Evolutionary conservation across 2,329 filamentous ascomycete species (phyloP).

Genomic region (Plectosphaerella sp.): DNA sequence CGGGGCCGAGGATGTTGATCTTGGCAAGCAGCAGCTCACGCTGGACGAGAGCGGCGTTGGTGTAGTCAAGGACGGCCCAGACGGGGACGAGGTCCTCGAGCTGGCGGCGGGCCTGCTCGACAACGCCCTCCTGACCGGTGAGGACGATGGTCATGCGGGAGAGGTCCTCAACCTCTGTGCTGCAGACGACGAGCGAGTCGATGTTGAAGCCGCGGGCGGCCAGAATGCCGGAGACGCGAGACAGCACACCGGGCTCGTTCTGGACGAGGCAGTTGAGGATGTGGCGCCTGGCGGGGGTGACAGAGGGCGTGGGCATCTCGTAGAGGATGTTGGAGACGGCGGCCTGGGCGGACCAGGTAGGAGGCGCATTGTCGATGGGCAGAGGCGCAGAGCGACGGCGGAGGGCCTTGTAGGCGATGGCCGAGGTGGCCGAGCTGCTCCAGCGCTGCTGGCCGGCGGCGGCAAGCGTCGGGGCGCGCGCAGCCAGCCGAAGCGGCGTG

Average conservation of each 20-base stretch:
- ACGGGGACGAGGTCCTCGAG: slow-evolving; percentile 95
- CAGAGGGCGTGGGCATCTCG: slow-evolving; percentile 85
- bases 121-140: slow-evolving; percentile 91
- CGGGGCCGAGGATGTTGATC: slow-evolving; percentile 91
- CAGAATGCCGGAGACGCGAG: slow-evolving; percentile 91
- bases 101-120: slow-evolving; percentile 93
- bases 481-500: slow-evolving; percentile 32
- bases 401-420: slow-evolving; percentile 94
- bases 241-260: slow-evolving; percentile 96
- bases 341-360: slow-evolving; percentile 84
- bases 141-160: slow-evolving; percentile 99
- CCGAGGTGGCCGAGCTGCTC: slow-evolving; percentile 75
- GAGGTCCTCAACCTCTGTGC: slow-evolving; percentile 93
- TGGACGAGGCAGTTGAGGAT: slow-evolving; percentile 98
- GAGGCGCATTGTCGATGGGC: slow-evolving; percentile 66
- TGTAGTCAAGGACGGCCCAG: slow-evolving; percentile 98
- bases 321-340: slow-evolving; percentile 98
- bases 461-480: slow-evolving; percentile 11
- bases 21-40: slow-evolving; percentile 93
- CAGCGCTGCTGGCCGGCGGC: slow-evolving; percentile 13
- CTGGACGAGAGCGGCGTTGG: slow-evolving; percentile 86
- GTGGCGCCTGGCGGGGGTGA: slow-evolving; percentile 84
- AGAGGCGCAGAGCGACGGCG: slow-evolving; percentile 85
- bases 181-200: slow-evolving; percentile 95
- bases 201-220: slow-evolving; percentile 98